Evolutionary conservation across 2,329 filamentous ascomycete species (phyloP), one percentile per base, ranked within the genome.

Genomic region (Eurotiales sp.): DNA sequence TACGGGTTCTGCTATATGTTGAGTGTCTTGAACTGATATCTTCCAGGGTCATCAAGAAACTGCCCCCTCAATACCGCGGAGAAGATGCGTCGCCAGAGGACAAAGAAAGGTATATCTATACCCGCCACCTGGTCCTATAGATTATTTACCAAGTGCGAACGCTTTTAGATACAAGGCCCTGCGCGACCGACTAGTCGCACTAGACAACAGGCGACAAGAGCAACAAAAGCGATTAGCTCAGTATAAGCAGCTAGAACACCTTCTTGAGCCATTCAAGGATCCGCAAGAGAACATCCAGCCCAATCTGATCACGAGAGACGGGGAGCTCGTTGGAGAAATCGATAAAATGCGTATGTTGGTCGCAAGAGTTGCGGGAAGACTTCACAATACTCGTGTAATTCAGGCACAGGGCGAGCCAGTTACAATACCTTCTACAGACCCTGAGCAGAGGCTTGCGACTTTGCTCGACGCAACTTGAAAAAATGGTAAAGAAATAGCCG

Each of bases 261-360:
- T 80, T 25, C 62, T 82, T 4, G 70, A 73, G 51, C 77, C 78
- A 1, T 79, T 80, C 49, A 62, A 71, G 25, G 65, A 76, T 22
- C 75, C 79, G 0, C 72, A 73, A 53, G 64, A 71, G 34, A 76
- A 73, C 46, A 72, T 82, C 36, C 79, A 82, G 56, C 77, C 78
- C 2, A 81, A 81, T 55, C 64, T 82, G 21, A 71, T 78, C 27
- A 77, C 75, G 29, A 69, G 70, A 46, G 77, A 81, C 58, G 74
- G 75, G 10, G 74, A 77, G 51, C 63, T 82, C 46, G 68, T 68
- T 11, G 64, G 69, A 14, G 78, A 81, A 59, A 53, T 82, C 52
- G 71, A 73, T 44, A 75, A 72, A 59, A 78, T 75, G 65, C 67
- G 73, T 48, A 73, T 74, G 61, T 61, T 77, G 42, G 63, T 74